These are phyloP conservation scores for Thecamonas trahens DNA, from an alignment of 78 protist genomes.

Conservation along the genomic window DNA sequence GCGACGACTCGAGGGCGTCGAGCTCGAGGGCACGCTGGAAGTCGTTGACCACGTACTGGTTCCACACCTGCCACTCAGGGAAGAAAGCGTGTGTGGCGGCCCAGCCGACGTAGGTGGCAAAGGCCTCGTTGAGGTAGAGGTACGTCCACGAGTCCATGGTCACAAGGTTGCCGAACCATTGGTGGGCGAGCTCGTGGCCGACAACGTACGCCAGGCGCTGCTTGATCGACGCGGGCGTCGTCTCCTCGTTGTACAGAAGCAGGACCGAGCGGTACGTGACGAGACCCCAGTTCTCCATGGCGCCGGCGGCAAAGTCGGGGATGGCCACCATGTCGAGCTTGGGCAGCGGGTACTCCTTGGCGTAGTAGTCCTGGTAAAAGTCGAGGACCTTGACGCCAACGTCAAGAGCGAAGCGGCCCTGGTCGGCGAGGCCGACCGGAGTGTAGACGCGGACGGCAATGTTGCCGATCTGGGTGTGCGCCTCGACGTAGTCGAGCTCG, in stretches of 20 bases:
- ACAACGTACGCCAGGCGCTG: slow-evolving; percentile 53
- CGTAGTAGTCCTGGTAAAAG: slow-evolving; percentile 56
- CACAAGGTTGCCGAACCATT: slow-evolving; percentile 91
- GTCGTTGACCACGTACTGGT: slow-evolving; percentile 36
- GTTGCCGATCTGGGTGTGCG: not conserved
- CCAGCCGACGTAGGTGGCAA: not conserved
- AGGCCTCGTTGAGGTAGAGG: slow-evolving; percentile 87
- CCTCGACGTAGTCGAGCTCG: slow-evolving; percentile 56
- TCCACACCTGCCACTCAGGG: slow-evolving; percentile 79
- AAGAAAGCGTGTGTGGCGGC: slow-evolving; percentile 5
- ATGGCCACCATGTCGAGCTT: slow-evolving; percentile 81
- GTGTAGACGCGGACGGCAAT: slow-evolving; percentile 64
- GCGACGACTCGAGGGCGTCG: slow-evolving; percentile 67
- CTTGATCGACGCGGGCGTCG: not conserved
- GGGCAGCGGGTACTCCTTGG: slow-evolving; percentile 63
- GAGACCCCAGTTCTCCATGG: slow-evolving; percentile 86
- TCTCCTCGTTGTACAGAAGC: slow-evolving; percentile 40
- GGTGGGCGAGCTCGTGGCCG: slow-evolving; percentile 60
- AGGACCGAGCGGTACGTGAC: slow-evolving; percentile 66
- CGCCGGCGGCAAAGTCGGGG: slow-evolving; percentile 76
- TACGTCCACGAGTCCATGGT: slow-evolving; percentile 96
- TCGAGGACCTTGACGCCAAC: slow-evolving; percentile 46
- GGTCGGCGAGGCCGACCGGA: slow-evolving; percentile 50
- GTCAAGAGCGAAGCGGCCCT: slow-evolving; percentile 63
- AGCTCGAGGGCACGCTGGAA: slow-evolving; percentile 47